Base-by-base conservation (phyloP, 2,329 filamentous ascomycete genomes). In the Leptographium lundbergii region DNA sequence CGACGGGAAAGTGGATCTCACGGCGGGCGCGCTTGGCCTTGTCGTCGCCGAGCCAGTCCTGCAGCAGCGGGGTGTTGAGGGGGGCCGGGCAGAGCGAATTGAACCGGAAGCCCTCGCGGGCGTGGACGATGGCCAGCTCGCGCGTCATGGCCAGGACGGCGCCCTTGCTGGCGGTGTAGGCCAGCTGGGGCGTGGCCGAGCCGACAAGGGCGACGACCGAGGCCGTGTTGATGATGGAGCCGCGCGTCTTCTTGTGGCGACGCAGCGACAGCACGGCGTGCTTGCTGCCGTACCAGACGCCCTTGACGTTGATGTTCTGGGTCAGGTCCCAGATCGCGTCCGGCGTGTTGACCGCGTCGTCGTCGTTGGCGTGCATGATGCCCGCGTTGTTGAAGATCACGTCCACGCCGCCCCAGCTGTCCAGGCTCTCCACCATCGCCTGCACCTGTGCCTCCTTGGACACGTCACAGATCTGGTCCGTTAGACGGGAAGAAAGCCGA, bases 381-480 rank as follows among this genome's bases (percentile, higher is more conserved):
- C 91, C 91, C 27, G 91, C 91, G 72, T 96, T 96, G 83, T 96
- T 96, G 84, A 96, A 96, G 67, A 96, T 89, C 69, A 96, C 78
- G 71, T 96, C 91, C 3, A 94, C 74, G 52, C 91, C 91, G 68
- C 91, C 91, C 88, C 89, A 95, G 60, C 81, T 70, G 72, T 96
- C 91, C 60, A 92, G 75, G 11, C 81, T 74, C 65, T 88, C 86
- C 57, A 96, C 78, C 70, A 88, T 83, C 59, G 84, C 82, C 68
- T 90, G 75, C 36, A 96, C 84, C 59, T 94, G 82, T 61, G 80
- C 73, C 71, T 96, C 91, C 68, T 91, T 91, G 70, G 89, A 91
- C 58, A 96, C 91, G 69, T 96, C 91, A 73, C 67, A 86, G 64
- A 81, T 57, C 72, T 74, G 59, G 13, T 7, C 32, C 2, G 45